A percentile compares a stretch with the other conserved stretches of the same genome.
Evolutionary conservation across 352 stramenopile genomes (phyloP).

Genomic region (Globisporangium echinulatum): DNA sequence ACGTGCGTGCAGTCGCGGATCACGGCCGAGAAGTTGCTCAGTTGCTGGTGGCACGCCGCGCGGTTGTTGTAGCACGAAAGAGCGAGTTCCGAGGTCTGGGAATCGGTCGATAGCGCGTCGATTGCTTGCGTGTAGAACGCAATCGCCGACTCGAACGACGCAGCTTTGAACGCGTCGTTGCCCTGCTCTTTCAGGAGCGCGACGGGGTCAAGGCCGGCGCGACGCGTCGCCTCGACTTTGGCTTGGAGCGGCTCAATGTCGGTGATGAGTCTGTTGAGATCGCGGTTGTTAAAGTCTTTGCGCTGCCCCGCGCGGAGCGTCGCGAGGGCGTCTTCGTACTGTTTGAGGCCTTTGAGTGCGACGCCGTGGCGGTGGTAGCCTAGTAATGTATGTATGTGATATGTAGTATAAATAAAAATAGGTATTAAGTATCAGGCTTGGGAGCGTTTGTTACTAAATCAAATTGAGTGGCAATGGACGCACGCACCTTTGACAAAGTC

Average conservation of each 20-base stretch:
- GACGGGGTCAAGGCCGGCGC: slow-evolving; percentile 63
- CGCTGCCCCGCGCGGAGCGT: slow-evolving; percentile 68
- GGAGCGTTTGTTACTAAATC: too few relatives aligned
- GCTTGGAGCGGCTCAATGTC: slow-evolving; percentile 80
- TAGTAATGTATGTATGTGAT: too few relatives aligned
- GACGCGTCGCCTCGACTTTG: slow-evolving; percentile 51
- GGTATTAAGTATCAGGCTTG: too few relatives aligned
- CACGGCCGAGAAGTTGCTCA: slow-evolving; percentile 94
- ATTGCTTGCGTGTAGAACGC: slow-evolving; percentile 92
- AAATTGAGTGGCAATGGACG: too few relatives aligned
- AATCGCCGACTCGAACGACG: slow-evolving; percentile 88
- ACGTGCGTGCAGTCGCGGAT: slow-evolving; percentile 94
- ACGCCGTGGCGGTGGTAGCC: slow-evolving; percentile 91
- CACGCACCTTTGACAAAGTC: slow-evolving; percentile 87
- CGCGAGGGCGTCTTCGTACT: slow-evolving; percentile 73
- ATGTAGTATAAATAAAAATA: too few relatives aligned
- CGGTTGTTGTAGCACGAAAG: slow-evolving; percentile 95
- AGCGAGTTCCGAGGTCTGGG: slow-evolving; percentile 62
- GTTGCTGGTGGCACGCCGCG: slow-evolving; percentile 95
- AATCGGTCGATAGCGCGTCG: slow-evolving; percentile 55
- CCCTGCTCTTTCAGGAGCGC: slow-evolving; percentile 92
- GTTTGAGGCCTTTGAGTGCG: slow-evolving; percentile 84
- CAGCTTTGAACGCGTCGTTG: slow-evolving; percentile 91
- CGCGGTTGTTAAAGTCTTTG: slow-evolving; percentile 82
- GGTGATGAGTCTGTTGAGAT: slow-evolving; percentile 74